phyloP scores from a whole-genome alignment of 2,329 filamentous ascomycete genomes.

The Clathrospora elynae region DNA sequence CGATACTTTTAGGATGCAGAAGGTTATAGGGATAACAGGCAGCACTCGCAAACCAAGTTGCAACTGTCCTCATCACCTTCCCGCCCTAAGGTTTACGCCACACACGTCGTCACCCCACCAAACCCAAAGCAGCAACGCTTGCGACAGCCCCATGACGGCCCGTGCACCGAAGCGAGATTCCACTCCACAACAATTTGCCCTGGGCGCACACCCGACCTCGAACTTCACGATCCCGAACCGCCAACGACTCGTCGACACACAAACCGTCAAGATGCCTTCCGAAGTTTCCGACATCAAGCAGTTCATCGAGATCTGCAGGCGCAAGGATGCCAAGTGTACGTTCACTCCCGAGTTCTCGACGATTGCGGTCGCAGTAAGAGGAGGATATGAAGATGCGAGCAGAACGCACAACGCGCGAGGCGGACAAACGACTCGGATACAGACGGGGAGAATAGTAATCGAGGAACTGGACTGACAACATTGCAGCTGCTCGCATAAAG shows the following conservation, averaged over 20 bases:
- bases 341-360: slow-evolving; percentile 41
- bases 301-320: slow-evolving; percentile 99
- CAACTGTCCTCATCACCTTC: slow-evolving; percentile 9
- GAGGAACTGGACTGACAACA: slow-evolving; percentile 12
- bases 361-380: slow-evolving; percentile 10
- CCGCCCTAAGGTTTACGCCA: slow-evolving; percentile 21
- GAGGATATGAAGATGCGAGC: slow-evolving; percentile 7
- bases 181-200: slow-evolving; percentile 40
- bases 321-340: slow-evolving; percentile 99
- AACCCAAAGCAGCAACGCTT: slow-evolving; percentile 24
- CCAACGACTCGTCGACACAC: slow-evolving; percentile 39
- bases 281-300: slow-evolving; percentile 99
- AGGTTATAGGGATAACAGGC: slow-evolving; percentile 12
- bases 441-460: slow-evolving; percentile 1
- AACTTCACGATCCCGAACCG: slow-evolving; percentile 32
- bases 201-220: slow-evolving; percentile 6
- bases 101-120: slow-evolving; percentile 35
- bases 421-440: background rate
- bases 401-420: background rate
- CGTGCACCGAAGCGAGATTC: slow-evolving; percentile 46
- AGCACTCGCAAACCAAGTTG: slow-evolving; percentile 16
- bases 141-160: slow-evolving; percentile 30
- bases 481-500: slow-evolving; percentile 64
- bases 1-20: slow-evolving; percentile 1
- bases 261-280: slow-evolving; percentile 84